Evolutionary conservation across 2,329 filamentous ascomycete genomes (phyloP).

Genomic region (Akanthomyces uredinophilus): DNA sequence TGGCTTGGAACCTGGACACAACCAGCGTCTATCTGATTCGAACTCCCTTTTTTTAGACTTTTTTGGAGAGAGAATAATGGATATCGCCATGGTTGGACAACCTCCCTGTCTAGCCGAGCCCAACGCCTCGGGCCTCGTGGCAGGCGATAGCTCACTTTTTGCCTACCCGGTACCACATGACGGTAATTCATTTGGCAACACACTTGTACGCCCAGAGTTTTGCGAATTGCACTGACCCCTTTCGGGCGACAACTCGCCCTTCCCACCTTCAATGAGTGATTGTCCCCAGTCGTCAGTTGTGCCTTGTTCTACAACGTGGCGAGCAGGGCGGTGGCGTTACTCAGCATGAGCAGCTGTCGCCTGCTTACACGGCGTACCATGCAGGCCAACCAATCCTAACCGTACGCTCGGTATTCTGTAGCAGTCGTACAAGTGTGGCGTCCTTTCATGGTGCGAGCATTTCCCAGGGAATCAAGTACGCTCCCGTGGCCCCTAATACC

Average conservation of each 20-base stretch:
- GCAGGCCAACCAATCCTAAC: not conserved
- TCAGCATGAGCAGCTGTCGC: not conserved
- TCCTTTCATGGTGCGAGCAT: not conserved
- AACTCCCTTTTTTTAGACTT: not conserved
- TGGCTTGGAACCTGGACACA: not conserved
- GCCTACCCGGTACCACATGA: slow-evolving; percentile 11
- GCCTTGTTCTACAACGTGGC: not conserved
- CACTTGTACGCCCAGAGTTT: not conserved
- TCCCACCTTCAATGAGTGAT: no score
- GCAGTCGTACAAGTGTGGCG: slow-evolving; percentile 1
- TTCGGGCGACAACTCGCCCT: not conserved
- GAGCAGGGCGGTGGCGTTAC: slow-evolving; percentile 1
- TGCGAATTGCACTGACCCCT: not conserved
- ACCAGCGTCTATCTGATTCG: not conserved
- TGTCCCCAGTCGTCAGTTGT: not conserved
- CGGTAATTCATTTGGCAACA: not conserved
- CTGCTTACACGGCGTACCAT: not conserved
- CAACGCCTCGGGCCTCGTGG: slow-evolving; percentile 6
- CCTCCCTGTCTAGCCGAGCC: not conserved
- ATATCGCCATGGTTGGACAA: not conserved
- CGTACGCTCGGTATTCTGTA: slow-evolving; percentile 3
- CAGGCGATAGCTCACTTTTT: slow-evolving; percentile 5
- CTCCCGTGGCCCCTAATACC: no score
- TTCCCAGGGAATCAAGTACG: not conserved
- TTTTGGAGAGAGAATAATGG: not conserved